A percentile compares a stretch with the other conserved stretches of the same genome.
phyloP scores from a whole-genome alignment of 1,139 yeast genomes.

The Meyerozyma sp. region DNA sequence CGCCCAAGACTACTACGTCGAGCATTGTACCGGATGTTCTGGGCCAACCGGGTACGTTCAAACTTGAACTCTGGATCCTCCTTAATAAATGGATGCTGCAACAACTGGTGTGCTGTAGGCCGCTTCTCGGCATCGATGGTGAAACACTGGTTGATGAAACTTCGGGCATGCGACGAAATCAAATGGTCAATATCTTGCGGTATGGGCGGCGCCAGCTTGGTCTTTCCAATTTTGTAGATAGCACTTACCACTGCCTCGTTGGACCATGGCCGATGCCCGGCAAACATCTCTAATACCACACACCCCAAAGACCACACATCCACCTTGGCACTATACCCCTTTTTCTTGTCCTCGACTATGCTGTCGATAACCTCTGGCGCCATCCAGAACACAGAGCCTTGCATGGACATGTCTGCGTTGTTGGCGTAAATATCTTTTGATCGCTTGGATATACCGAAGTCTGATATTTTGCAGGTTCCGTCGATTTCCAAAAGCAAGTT shows the following conservation, averaged over 20 bases:
- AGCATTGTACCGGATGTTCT: conserved; percentile 29
- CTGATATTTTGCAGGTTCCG: conserved; percentile 94
- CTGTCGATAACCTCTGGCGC: conserved; percentile 97
- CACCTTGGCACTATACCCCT: conserved; percentile 94
- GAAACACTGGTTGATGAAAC: conserved; percentile 74
- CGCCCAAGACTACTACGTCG: conserved; percentile 14
- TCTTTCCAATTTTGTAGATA: conserved; percentile 69
- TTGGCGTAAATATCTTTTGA: conserved; percentile 85
- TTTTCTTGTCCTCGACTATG: conserved; percentile 68
- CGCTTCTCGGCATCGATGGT: conserved; percentile 73
- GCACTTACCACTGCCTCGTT: conserved; percentile 77
- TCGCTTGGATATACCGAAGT: conserved; percentile 91
- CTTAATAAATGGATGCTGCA: conserved; percentile 57
- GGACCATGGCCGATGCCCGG: conserved; percentile 82
- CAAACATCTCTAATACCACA: conserved; percentile 92
- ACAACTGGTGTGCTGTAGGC: conserved; percentile 77
- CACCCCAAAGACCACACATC: conserved; percentile 94
- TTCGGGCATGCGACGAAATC: conserved; percentile 60
- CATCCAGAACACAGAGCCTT: conserved; percentile 99
- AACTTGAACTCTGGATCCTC: conserved; percentile 51
- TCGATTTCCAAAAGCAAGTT: conserved; percentile 83
- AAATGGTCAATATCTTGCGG: conserved; percentile 73
- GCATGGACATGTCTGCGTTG: conserved; percentile 88
- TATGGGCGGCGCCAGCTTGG: conserved; percentile 85
- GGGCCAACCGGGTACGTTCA: conserved; percentile 57